Conservation (phyloP, 345 rosid species). For the Eucalyptus curtisii region DNA sequence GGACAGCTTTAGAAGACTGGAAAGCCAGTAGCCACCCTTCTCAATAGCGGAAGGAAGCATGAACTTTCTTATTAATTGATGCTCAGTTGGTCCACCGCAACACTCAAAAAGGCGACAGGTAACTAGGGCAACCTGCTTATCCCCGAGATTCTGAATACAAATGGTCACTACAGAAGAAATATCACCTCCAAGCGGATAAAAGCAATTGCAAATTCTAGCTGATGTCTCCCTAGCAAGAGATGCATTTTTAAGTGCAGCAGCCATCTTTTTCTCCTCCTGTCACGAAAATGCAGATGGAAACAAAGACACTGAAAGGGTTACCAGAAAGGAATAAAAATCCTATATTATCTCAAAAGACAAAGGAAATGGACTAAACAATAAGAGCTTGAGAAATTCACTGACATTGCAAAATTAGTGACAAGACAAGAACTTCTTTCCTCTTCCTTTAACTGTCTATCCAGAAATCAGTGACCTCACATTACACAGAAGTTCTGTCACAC, state of each 20-base stretch:
- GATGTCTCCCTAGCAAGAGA: constrained; percentile 89
- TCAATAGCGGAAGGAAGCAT: constrained; percentile 65
- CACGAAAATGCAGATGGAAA: not conserved
- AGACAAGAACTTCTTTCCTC: no score
- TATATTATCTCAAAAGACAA: no score
- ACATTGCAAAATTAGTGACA: no score
- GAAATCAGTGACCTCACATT: not conserved
- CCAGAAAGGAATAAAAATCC: no score
- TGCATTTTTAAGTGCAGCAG: constrained; percentile 95
- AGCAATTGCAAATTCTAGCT: constrained; percentile 75
- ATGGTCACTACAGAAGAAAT: constrained; percentile 71
- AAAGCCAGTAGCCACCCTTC: constrained; percentile 73
- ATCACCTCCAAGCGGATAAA: constrained; percentile 93
- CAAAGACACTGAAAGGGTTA: no score
- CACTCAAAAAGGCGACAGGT: constrained; percentile 73
- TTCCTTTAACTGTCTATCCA: not conserved
- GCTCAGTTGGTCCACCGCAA: constrained; percentile 64
- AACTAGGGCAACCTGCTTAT: constrained; percentile 82
- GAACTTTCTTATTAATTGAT: constrained; percentile 43
- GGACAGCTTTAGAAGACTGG: constrained; percentile 72
- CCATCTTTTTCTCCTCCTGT: constrained; percentile 85
- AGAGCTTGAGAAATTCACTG: no score
- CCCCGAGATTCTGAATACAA: constrained; percentile 75
- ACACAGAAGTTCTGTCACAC: not conserved
- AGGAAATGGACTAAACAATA: no score